Percentiles rank a stretch among this genome's conserved stretches.
Conservation (phyloP, 176 grass and related monocot species). For the Oryza glaberrima region DNA sequence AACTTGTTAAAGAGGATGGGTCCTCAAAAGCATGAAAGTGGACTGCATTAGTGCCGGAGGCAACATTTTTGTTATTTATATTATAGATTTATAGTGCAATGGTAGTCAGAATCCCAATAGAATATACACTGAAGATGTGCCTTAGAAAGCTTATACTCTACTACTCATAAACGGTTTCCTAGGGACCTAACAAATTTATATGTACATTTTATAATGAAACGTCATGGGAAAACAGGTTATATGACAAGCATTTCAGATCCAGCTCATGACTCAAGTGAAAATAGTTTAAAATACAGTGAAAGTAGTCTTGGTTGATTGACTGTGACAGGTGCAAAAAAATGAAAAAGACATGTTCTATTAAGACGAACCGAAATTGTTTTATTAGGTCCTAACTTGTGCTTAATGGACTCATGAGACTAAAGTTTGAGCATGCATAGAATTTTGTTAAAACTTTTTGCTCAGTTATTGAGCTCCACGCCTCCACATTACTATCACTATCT, state of each 20-base stretch:
- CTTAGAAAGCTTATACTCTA: background rate
- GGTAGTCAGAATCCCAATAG: background rate
- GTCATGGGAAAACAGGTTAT: background rate
- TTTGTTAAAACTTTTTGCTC: background rate
- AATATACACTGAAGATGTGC: background rate
- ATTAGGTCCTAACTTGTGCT: background rate
- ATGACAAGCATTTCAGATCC: background rate
- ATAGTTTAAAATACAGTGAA: background rate
- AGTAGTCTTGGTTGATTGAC: background rate
- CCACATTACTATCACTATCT: slow-evolving; percentile 3
- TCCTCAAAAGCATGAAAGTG: background rate
- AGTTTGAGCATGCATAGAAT: background rate
- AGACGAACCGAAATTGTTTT: background rate
- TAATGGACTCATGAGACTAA: background rate
- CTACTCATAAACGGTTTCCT: background rate
- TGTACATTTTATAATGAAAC: background rate
- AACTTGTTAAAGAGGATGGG: background rate
- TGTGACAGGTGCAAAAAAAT: too few relatives aligned
- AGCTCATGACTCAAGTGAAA: slow-evolving; percentile 29
- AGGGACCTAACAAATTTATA: background rate
- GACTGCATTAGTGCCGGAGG: background rate
- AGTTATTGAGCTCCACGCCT: background rate
- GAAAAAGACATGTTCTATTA: background rate
- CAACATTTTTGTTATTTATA: background rate
- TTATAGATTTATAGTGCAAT: background rate